Evolutionary conservation across 805 yeast species (phyloP).

Genomic region (Spathaspora girioi): DNA sequence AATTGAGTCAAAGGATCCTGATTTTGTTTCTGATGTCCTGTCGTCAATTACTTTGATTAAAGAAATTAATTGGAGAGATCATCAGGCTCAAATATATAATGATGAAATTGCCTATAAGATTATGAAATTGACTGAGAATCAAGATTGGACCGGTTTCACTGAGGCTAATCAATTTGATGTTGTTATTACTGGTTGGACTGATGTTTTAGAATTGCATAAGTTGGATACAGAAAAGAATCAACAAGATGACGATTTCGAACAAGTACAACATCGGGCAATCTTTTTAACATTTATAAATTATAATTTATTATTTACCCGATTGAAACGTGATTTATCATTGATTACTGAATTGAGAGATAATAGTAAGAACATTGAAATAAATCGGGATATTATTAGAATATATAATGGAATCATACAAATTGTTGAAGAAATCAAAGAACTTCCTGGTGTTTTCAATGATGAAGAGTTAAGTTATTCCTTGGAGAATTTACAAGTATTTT

Average conservation of each 20-base stretch:
- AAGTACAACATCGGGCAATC: constrained; percentile 69
- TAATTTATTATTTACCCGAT: constrained; percentile 58
- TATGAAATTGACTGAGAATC: constrained; percentile 31
- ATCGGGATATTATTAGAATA: constrained; percentile 46
- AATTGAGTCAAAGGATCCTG: constrained; percentile 34
- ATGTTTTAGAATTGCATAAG: constrained; percentile 58
- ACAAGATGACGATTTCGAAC: constrained; percentile 51
- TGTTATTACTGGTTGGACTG: constrained; percentile 64
- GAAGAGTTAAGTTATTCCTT: constrained; percentile 61
- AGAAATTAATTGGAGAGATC: constrained; percentile 47
- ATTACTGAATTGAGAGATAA: constrained; percentile 28
- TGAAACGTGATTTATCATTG: constrained; percentile 65
- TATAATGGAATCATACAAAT: constrained; percentile 51
- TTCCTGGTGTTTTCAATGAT: constrained; percentile 92
- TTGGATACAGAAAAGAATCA: constrained; percentile 48
- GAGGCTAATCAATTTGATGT: constrained; percentile 52
- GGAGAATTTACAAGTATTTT: constrained; percentile 45
- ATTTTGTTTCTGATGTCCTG: constrained; percentile 31
- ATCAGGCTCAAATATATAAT: constrained; percentile 59
- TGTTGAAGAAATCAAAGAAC: constrained; percentile 58
- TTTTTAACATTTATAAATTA: constrained; percentile 73
- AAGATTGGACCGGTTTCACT: constrained; percentile 17
- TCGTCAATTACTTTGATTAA: constrained; percentile 23
- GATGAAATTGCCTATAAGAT: constrained; percentile 68
- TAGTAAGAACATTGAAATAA: constrained; percentile 21